Percentiles rank a stretch among this genome's conserved stretches.
Evolutionary conservation across 1,284 basidiomycete genomes (phyloP).

Genomic region (Phylloboletellus chloephorus): DNA sequence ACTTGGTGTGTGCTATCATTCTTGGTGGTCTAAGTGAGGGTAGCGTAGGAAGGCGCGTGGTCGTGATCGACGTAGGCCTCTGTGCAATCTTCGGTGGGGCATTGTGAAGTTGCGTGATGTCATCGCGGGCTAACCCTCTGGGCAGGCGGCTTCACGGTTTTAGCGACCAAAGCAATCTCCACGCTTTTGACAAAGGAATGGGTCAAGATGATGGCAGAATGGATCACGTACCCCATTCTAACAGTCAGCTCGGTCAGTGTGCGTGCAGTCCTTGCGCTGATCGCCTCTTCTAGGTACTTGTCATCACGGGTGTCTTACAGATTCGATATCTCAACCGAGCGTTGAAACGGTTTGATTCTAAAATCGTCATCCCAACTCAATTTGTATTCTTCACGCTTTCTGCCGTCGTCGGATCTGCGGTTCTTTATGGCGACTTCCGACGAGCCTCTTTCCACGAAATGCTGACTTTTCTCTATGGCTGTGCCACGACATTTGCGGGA

Average conservation of each 20-base stretch:
- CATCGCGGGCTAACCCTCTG: slow-evolving; percentile 6
- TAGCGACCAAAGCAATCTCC: slow-evolving; percentile 91
- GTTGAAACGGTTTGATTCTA: slow-evolving; percentile 75
- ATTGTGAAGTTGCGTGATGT: slow-evolving; percentile 1
- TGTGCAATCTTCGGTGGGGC: slow-evolving; percentile 79
- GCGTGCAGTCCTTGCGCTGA: slow-evolving; percentile 18
- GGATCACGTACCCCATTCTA: slow-evolving; percentile 76
- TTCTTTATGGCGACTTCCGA: slow-evolving; percentile 91
- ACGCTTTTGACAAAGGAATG: slow-evolving; percentile 77
- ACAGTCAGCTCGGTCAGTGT: slow-evolving; percentile 37
- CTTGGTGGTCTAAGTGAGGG: slow-evolving; percentile 62
- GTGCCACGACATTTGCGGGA: slow-evolving; percentile 76
- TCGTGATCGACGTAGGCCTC: slow-evolving; percentile 83
- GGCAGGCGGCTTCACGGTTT: slow-evolving; percentile 86
- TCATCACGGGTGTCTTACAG: slow-evolving; percentile 81
- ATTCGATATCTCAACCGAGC: slow-evolving; percentile 89
- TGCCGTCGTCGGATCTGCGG: slow-evolving; percentile 88
- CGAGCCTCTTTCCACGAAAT: slow-evolving; percentile 76
- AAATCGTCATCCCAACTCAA: slow-evolving; percentile 91
- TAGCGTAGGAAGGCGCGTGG: slow-evolving; percentile 56
- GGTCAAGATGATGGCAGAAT: slow-evolving; percentile 66
- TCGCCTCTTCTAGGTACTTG: slow-evolving; percentile 51
- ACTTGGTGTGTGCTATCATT: slow-evolving; percentile 49
- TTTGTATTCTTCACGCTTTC: slow-evolving; percentile 88
- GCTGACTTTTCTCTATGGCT: slow-evolving; percentile 83